Evolutionary conservation across 768 basidiomycete genomes (phyloP).

Genomic region (Panellus pusillus): DNA sequence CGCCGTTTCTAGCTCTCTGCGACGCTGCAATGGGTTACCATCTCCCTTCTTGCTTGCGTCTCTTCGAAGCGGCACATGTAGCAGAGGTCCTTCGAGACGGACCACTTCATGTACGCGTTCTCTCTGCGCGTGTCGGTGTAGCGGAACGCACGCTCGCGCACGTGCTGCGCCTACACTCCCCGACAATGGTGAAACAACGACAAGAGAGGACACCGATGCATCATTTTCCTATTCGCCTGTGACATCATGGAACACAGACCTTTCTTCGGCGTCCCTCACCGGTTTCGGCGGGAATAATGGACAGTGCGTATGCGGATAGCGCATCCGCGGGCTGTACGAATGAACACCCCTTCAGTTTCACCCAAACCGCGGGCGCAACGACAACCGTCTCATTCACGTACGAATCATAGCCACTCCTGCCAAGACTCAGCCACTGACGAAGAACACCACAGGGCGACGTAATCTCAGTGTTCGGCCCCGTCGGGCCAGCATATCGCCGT

Average conservation of each 20-base stretch:
- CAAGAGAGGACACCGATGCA: slow-evolving; percentile 9
- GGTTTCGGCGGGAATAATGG: slow-evolving; percentile 18
- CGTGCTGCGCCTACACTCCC: too few relatives aligned
- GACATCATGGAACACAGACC: slow-evolving; percentile 14
- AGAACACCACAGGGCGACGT: slow-evolving; percentile 16
- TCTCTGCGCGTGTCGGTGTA: too few relatives aligned
- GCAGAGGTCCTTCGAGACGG: slow-evolving; percentile 71
- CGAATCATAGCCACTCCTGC: not conserved
- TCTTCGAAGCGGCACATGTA: slow-evolving; percentile 70
- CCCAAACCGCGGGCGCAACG: slow-evolving; percentile 16
- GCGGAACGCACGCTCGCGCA: too few relatives aligned
- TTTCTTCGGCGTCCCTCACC: not conserved
- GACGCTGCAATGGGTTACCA: too few relatives aligned
- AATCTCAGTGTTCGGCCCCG: slow-evolving; percentile 36
- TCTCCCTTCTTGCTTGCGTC: slow-evolving; percentile 70
- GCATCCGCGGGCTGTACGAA: too few relatives aligned
- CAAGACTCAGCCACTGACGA: too few relatives aligned
- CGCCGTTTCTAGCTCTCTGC: slow-evolving; percentile 67
- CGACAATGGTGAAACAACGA: not conserved
- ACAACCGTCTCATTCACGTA: slow-evolving; percentile 23
- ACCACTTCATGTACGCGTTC: slow-evolving; percentile 52
- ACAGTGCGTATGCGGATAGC: slow-evolving; percentile 6
- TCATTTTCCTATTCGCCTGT: slow-evolving; percentile 6
- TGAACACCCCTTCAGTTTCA: slow-evolving; percentile 13
- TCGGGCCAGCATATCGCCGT: slow-evolving; percentile 28